These are phyloP conservation scores for Mytilinidion resinicola DNA, from an alignment of 495 filamentous ascomycete genomes.

Conservation along the genomic window DNA sequence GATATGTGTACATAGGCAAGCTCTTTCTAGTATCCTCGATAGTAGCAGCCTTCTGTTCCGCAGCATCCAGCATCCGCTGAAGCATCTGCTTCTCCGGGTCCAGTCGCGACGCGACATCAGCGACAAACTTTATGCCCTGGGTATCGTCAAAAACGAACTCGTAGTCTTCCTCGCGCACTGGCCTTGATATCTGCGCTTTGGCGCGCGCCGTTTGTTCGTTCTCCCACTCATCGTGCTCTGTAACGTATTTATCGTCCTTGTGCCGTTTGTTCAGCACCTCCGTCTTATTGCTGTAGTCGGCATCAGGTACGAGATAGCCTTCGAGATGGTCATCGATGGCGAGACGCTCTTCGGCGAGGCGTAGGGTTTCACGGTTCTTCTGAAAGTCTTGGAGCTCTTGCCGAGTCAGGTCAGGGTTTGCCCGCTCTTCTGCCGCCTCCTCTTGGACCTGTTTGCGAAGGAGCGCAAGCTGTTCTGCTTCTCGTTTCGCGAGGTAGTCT, in stretches of 20 bases:
- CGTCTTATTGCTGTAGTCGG: slow-evolving; percentile 85
- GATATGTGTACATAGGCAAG: slow-evolving; percentile 81
- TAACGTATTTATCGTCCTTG: slow-evolving; percentile 82
- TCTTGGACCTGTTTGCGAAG: slow-evolving; percentile 88
- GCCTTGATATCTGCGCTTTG: slow-evolving; percentile 72
- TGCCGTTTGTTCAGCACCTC: slow-evolving; percentile 90
- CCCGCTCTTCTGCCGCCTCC: slow-evolving; percentile 74
- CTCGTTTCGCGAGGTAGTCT: slow-evolving; percentile 88
- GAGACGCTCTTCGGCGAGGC: slow-evolving; percentile 80
- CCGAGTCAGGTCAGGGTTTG: slow-evolving; percentile 66
- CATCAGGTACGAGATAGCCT: slow-evolving; percentile 86
- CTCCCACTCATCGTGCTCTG: slow-evolving; percentile 96
- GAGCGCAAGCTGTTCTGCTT: slow-evolving; percentile 75
- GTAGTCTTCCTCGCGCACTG: slow-evolving; percentile 77
- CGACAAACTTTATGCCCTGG: slow-evolving; percentile 79
- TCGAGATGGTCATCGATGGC: slow-evolving; percentile 87
- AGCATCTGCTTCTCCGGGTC: slow-evolving; percentile 64
- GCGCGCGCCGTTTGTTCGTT: slow-evolving; percentile 83
- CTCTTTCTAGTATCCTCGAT: slow-evolving; percentile 92
- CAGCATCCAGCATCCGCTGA: slow-evolving; percentile 73
- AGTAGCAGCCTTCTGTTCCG: slow-evolving; percentile 73
- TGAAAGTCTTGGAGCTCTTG: slow-evolving; percentile 86
- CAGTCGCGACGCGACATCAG: slow-evolving; percentile 52
- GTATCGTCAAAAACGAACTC: slow-evolving; percentile 91
- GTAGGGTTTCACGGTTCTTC: slow-evolving; percentile 78